A percentile compares a stretch with the other conserved stretches of the same genome.
phyloP scores from a whole-genome alignment of 257 asterid species.

The Salvia splendens region DNA sequence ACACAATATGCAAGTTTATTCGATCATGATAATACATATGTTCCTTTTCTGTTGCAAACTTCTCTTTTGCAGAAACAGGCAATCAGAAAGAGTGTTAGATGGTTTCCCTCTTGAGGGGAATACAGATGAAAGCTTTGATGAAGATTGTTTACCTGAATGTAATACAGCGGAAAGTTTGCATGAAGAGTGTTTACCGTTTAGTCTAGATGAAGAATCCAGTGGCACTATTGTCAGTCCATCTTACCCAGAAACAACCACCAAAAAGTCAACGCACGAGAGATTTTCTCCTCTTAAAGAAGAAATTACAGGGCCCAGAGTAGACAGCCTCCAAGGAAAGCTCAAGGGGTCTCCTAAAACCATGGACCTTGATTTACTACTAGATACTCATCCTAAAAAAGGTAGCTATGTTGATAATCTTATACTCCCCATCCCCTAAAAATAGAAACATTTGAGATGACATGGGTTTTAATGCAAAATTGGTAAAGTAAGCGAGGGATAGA shows the following conservation, averaged over 20 bases:
- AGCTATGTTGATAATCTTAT: constrained; percentile 23
- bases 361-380: constrained; percentile 41
- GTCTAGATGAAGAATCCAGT: constrained; percentile 62
- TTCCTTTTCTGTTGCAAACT: constrained; percentile 14
- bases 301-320: constrained; percentile 38
- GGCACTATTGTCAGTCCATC: constrained; percentile 55
- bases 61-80: constrained; percentile 48
- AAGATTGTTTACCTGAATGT: constrained; percentile 62
- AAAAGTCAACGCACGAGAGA: constrained; percentile 27
- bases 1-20: constrained; percentile 29
- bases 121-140: constrained; percentile 52
- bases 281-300: constrained; percentile 39
- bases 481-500: no score
- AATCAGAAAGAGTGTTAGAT: constrained; percentile 49
- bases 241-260: constrained; percentile 15
- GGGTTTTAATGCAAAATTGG: no score
- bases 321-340: constrained; percentile 48
- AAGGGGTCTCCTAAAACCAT: constrained; percentile 51
- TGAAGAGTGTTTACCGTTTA: constrained; percentile 74
- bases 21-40: constrained; percentile 21
- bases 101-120: constrained; percentile 52
- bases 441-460: no score
- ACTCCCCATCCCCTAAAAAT: no score
- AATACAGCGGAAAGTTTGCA: constrained; percentile 50
- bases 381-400: constrained; percentile 59